Evolutionary conservation across 306 rosid genomes (phyloP), one percentile per base, ranked within the genome.

Genomic region (Pueraria montana): DNA sequence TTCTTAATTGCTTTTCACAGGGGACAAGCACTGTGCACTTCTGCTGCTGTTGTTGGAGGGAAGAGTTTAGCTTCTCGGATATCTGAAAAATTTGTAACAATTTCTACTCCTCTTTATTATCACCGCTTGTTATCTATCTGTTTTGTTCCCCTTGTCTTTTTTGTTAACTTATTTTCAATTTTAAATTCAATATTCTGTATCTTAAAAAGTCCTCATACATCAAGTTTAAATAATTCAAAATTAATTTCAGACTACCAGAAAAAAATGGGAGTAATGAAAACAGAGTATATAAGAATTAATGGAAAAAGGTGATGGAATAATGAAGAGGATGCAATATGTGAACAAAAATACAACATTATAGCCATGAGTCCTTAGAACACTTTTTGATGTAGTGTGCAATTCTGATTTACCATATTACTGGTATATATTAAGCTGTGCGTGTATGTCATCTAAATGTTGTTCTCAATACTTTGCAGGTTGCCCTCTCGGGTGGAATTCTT

Each of bases 1-100:
- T 52, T 49, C 42, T 64, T 69, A 40, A 43, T 63, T 80, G 27
- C 74, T 52, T 72, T 36, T 82, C 70, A 24, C 87, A 95, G 97
- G 80, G 98, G 95, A 34, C 97, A 95, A 59, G 94, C 98, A 7
- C 82, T 95, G 81, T 95, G 98, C 86, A 95, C 98, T 50, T 34
- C 88, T 74, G 98, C 97, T 78, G 95, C 97, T 71, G 97, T 93
- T 71, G 26, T 95, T 74, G 97, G 97, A 62, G 98, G 98, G 76
- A 93, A 92, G 92, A 91, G 94, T 88, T 88, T 95, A 91, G 98
- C 98, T 49, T 93, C 98, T 68, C 97, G 87, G 79, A 95, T 95
- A 78, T 95, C 98, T 66, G 98, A 95, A 78, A 93, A 90, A 91
- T 79, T 93, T 42, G 97, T 95, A 93, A 87, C 62, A 80, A 8